Conservation (phyloP, 192 early-diverging fungal species). For the Diversispora epigaea region DNA sequence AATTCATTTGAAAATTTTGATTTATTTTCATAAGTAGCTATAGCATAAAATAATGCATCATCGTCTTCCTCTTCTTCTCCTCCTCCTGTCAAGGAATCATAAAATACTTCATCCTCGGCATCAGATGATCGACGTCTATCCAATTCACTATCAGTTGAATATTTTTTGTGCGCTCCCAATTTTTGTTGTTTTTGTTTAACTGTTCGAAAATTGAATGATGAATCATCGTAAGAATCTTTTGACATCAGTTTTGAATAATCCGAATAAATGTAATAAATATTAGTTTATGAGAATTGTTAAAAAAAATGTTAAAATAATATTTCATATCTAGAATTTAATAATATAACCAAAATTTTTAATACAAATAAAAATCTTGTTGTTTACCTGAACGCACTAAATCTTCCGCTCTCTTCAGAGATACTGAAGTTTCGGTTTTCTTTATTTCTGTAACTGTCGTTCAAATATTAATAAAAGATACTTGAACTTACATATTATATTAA, state of each 20-base stretch:
- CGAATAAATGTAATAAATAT: background rate
- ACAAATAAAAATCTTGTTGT: background rate
- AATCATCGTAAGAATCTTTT: background rate
- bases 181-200: background rate
- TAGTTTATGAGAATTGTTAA: too few species aligned
- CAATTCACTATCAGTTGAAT: slow-evolving; percentile 22
- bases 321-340: too few species aligned
- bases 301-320: too few species aligned
- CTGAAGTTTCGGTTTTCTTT: background rate
- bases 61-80: slow-evolving; percentile 39
- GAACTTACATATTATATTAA: background rate
- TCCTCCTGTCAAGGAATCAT: slow-evolving; percentile 24
- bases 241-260: background rate
- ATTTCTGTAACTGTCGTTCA: background rate
- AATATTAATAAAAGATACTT: background rate
- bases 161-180: slow-evolving; percentile 12
- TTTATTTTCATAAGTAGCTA: slow-evolving; percentile 37
- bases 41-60: slow-evolving; percentile 40
- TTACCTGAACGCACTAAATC: background rate
- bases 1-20: slow-evolving; percentile 37
- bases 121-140: background rate
- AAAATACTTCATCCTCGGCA: slow-evolving; percentile 33
- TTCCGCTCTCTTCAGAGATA: background rate
- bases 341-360: background rate
- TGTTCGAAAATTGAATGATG: background rate